A percentile compares a stretch with the other conserved stretches of the same genome.
These are phyloP conservation scores for Aristolochia fimbriata DNA, from an alignment of 164 flowering plant species.

Conservation along the genomic window DNA sequence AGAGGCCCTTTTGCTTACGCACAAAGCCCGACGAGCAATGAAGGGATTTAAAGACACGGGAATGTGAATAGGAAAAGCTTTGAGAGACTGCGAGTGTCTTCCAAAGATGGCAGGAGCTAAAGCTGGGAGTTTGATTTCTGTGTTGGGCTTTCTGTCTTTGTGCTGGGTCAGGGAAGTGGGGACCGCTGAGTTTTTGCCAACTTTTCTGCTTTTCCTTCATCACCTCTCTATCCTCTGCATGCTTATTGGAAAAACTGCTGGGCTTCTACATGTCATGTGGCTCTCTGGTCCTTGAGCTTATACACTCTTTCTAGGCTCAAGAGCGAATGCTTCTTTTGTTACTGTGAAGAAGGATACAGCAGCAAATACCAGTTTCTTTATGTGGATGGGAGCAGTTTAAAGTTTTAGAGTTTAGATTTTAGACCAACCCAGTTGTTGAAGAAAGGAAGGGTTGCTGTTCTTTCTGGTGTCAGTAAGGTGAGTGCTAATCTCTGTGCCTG, in stretches of 20 bases:
- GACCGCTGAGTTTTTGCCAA: constrained; percentile 1
- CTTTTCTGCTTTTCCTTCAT: neutral
- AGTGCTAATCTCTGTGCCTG: too few species aligned
- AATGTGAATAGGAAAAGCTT: neutral
- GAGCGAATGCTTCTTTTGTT: neutral
- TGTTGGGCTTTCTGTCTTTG: constrained; percentile 2
- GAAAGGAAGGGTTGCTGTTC: too few species aligned
- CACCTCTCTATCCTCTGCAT: neutral
- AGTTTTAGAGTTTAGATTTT: neutral
- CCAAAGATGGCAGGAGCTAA: constrained; percentile 5
- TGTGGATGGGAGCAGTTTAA: neutral
- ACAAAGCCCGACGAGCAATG: constrained; percentile 1
- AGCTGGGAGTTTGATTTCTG: constrained; percentile 6
- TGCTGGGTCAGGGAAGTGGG: neutral
- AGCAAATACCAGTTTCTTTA: neutral
- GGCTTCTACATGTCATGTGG: constrained; percentile 1
- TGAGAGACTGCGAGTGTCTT: constrained; percentile 3
- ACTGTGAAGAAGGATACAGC: neutral
- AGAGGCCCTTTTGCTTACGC: constrained; percentile 3
- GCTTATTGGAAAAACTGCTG: neutral
- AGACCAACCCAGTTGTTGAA: neutral
- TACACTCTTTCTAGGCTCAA: neutral
- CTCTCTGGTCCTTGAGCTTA: neutral
- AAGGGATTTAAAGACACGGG: neutral
- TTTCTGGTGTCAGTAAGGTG: too few species aligned